phyloP scores from a whole-genome alignment of 2,329 filamentous ascomycete genomes.

The Colletotrichum sp. region DNA sequence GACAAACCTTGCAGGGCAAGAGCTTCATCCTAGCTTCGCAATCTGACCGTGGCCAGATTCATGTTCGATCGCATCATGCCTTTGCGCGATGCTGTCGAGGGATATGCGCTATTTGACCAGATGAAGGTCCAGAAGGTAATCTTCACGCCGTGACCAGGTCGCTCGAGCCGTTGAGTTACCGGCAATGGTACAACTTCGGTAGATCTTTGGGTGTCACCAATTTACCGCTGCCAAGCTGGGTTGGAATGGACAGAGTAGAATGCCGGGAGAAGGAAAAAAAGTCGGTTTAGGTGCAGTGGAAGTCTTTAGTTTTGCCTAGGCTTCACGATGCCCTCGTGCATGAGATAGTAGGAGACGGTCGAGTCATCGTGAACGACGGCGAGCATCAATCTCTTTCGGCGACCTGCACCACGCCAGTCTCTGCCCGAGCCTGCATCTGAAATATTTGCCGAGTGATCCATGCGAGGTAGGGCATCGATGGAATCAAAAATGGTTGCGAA shows the following conservation, averaged over 20 bases:
- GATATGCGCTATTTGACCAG: slow-evolving; percentile 74
- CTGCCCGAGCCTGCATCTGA: slow-evolving; percentile 30
- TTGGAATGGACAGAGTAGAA: neutral
- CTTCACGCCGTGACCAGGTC: slow-evolving; percentile 54
- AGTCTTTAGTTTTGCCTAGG: slow-evolving; percentile 73
- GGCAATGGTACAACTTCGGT: neutral
- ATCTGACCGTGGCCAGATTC: slow-evolving; percentile 54
- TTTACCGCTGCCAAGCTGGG: neutral
- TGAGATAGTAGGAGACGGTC: slow-evolving; percentile 82
- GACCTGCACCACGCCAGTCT: slow-evolving; percentile 48
- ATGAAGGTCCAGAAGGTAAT: slow-evolving; percentile 78
- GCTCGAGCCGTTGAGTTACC: neutral
- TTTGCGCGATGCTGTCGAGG: slow-evolving; percentile 67
- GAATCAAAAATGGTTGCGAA: slow-evolving; percentile 76
- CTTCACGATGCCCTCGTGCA: slow-evolving; percentile 88
- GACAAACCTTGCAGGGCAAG: neutral
- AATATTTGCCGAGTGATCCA: neutral
- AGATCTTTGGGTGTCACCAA: too few relatives aligned
- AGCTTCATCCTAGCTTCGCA: neutral
- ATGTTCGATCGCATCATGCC: slow-evolving; percentile 81
- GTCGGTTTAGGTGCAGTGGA: neutral
- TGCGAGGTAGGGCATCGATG: slow-evolving; percentile 45
- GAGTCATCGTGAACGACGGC: slow-evolving; percentile 81
- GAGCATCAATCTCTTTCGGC: slow-evolving; percentile 73
- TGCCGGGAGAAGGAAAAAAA: neutral